phyloP scores from a whole-genome alignment of 2,329 filamentous ascomycete species.

The Ophiosphaerella narmari region DNA sequence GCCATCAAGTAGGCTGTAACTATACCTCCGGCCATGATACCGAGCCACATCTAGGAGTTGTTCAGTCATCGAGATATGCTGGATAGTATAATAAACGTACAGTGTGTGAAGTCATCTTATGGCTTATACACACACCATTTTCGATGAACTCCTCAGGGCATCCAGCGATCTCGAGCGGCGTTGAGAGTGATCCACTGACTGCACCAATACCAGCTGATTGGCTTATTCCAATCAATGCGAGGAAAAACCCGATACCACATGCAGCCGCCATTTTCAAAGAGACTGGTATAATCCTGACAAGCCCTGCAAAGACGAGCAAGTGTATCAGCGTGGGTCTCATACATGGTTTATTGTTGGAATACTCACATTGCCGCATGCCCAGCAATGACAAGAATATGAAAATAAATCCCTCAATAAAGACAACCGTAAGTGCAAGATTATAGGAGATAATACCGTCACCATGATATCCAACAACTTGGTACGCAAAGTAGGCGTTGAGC shows the following conservation, averaged over 20 bases:
- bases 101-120: slow-evolving; percentile 80
- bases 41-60: slow-evolving; percentile 71
- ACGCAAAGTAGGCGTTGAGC: slow-evolving; percentile 86
- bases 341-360: neutral
- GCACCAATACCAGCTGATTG: slow-evolving; percentile 82
- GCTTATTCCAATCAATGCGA: slow-evolving; percentile 74
- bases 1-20: slow-evolving; percentile 80
- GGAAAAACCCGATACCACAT: slow-evolving; percentile 83
- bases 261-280: slow-evolving; percentile 86
- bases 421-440: slow-evolving; percentile 76
- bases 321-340: neutral
- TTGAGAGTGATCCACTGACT: slow-evolving; percentile 66
- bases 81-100: slow-evolving; percentile 26
- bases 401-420: slow-evolving; percentile 85
- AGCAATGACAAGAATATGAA: slow-evolving; percentile 80
- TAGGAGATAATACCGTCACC: slow-evolving; percentile 76
- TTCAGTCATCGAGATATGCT: slow-evolving; percentile 11
- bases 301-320: neutral
- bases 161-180: slow-evolving; percentile 76
- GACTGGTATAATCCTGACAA: slow-evolving; percentile 78
- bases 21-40: slow-evolving; percentile 82
- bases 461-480: slow-evolving; percentile 77
- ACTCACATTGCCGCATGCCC: slow-evolving; percentile 75
- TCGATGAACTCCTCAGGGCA: slow-evolving; percentile 63
- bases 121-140: slow-evolving; percentile 64